Conservation (phyloP, 1,284 basidiomycete genomes). For the Volvariella surrecta region DNA sequence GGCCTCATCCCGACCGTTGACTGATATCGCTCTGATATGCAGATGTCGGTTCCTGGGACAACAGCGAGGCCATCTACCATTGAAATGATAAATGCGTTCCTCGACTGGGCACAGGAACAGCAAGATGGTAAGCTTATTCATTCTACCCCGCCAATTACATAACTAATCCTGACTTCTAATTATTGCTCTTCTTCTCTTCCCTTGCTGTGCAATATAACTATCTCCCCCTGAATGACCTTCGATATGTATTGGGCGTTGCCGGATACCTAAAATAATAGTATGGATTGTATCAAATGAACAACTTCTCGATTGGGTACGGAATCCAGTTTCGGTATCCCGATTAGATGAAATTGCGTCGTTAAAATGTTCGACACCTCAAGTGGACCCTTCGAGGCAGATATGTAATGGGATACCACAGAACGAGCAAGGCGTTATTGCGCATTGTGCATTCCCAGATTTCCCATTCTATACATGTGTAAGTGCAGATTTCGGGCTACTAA, state of each 20-base stretch:
- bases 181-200: too few relatives aligned
- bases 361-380: conserved; percentile 54
- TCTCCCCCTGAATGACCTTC: too few relatives aligned
- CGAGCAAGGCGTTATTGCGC: conserved; percentile 48
- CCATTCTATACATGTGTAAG: conserved; percentile 71
- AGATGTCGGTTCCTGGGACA: conserved; percentile 52
- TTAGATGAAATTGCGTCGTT: conserved; percentile 44
- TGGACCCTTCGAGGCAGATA: conserved; percentile 44
- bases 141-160: too few relatives aligned
- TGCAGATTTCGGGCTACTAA: conserved; percentile 10
- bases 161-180: too few relatives aligned
- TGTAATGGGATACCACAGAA: conserved; percentile 70
- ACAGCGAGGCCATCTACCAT: conserved; percentile 42
- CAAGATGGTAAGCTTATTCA: conserved; percentile 39
- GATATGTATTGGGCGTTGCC: too few relatives aligned
- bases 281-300: conserved; percentile 76
- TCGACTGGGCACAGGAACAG: conserved; percentile 76
- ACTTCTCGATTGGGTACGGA: conserved; percentile 65
- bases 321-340: conserved; percentile 59
- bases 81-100: conserved; percentile 69
- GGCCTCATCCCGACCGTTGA: background rate
- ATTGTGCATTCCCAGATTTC: conserved; percentile 64
- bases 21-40: conserved; percentile 3
- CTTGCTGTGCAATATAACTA: too few relatives aligned
- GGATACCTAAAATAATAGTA: conserved; percentile 26